Evolutionary conservation across 2,329 filamentous ascomycete genomes (phyloP), one percentile per base, ranked within the genome.

Genomic region (Escovopsis sp.): DNA sequence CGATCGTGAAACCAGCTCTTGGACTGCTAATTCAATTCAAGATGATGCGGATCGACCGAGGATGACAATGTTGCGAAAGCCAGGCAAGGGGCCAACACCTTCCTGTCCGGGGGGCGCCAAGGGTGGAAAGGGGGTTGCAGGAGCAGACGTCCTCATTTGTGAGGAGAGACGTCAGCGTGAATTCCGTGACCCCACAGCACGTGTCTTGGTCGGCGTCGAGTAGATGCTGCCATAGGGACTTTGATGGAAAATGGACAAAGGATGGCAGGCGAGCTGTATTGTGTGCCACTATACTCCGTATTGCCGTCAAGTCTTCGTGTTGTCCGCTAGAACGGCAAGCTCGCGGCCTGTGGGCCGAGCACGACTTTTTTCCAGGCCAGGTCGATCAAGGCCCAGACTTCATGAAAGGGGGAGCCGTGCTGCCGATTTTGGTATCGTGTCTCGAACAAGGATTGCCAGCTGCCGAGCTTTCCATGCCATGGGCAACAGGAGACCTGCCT

Each of bases 171-270:
- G 62, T 60, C 0, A 81, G 61, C 40, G 79, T 77, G 28, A 70
- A 62, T 41, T 79, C 74, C 0, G 73, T 76, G 1, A 79, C 69
- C 52, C 79, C 76, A 48, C 80, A 81, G 58, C 3, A 70, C 55
- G 21, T 25, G 21, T 9, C 21, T 25, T 25, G 9, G 3, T 11
- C 21, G 8, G 11, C 21, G 21, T 25, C 21, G 4, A 11, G 11
- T 11, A 5, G 7, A 8, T 9, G 3, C 4, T 8, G 21, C 21
- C 21, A 25, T 9, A 25, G 4, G 11, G 21, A 25, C 21, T 3
- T 9, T 25, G 21, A 25, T 11, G 9, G 21, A 25, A 11, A 25
- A 8, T 25, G 11, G 21, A 25, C 11, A 9, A 4, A 5, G 11
- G 21, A 9, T 25, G 21, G 21, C 21, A 8, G 21, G 11, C 21